Base-by-base conservation (phyloP, 192 early-diverging fungal species). In the Coemansia sp. region DNA sequence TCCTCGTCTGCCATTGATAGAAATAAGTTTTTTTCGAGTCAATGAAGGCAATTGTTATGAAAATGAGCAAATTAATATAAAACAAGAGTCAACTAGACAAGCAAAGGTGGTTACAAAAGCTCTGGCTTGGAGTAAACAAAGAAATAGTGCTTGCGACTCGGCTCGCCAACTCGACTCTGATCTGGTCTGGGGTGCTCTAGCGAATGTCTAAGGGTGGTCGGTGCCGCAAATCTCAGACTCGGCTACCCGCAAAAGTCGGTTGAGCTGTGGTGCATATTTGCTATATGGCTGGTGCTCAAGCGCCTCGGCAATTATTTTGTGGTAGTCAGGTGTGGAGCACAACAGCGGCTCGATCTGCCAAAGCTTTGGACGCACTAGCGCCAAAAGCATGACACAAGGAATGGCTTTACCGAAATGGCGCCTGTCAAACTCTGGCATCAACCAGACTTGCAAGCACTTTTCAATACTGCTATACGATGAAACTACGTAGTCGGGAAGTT, bases 1-100 rank as follows among this genome's bases (percentile, higher is more conserved):
- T 92, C 91, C 46, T 92, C 89, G 26, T 73, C 77, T 21, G 72
- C 70, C 77, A 80, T 80, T 21, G 24, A 29, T 12, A 40, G 19
- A 21, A 24, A 24, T 8, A 50, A 50, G 27, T 50, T 22, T 15
- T 41, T 41, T 14, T n/a, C 2, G 14, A 41, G 27, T 5, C 12
- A 19, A 40, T 19, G 53, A 40, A 53, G 18, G 21, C 29, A 15
- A 18, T 8, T n/a, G n/a, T n/a, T n/a, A n/a, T n/a, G n/a, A n/a
- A n/a, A n/a, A n/a, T n/a, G n/a, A n/a, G n/a, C n/a, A n/a, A n/a
- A n/a, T n/a, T n/a, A n/a, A n/a, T n/a, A n/a, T n/a, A n/a, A n/a
- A n/a, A n/a, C n/a, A n/a, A n/a, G n/a, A n/a, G n/a, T n/a, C n/a
- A n/a, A n/a, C n/a, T n/a, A n/a, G n/a, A n/a, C n/a, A n/a, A n/a